Percentiles rank a stretch among this genome's conserved stretches.
These are phyloP conservation scores for Tanacetum coccineum DNA, from an alignment of 129 eudicot species.

Conservation along the genomic window DNA sequence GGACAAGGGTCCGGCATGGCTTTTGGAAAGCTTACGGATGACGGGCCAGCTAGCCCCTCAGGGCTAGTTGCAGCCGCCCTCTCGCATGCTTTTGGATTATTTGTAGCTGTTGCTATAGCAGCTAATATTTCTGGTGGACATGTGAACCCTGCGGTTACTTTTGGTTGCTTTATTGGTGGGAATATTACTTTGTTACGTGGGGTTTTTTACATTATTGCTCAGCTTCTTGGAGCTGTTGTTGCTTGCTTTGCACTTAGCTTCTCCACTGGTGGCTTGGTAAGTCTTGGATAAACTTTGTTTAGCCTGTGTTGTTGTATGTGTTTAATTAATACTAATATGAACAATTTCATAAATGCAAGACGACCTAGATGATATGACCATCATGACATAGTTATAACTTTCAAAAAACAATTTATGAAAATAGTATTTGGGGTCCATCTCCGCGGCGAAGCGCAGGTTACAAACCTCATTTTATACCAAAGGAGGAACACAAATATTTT, in stretches of 20 bases:
- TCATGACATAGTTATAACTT: too few species aligned
- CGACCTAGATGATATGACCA: too few species aligned
- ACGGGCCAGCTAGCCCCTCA: constrained; percentile 33
- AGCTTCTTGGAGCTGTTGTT: constrained; percentile 46
- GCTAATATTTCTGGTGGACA: constrained; percentile 64
- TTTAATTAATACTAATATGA: too few species aligned
- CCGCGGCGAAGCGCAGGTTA: too few species aligned
- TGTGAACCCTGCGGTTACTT: constrained; percentile 65
- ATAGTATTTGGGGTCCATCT: too few species aligned
- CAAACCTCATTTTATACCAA: too few species aligned
- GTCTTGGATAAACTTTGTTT: neutral
- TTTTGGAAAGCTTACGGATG: constrained; percentile 35
- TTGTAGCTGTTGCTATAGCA: constrained; percentile 45
- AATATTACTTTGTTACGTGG: constrained; percentile 45
- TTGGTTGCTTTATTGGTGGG: constrained; percentile 51
- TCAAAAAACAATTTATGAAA: too few species aligned
- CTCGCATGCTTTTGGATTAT: constrained; percentile 48
- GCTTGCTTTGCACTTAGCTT: constrained; percentile 50
- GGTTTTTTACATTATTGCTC: constrained; percentile 41
- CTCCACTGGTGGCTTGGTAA: constrained; percentile 56
- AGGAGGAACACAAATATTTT: too few species aligned
- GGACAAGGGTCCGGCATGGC: constrained; percentile 63
- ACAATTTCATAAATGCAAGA: too few species aligned
- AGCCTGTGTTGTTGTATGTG: too few species aligned
- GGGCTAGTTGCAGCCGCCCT: constrained; percentile 53